Percentiles rank a stretch among this genome's conserved stretches.
Evolutionary conservation across 495 filamentous ascomycete genomes (phyloP).

Genomic region (Cercophora scortea): DNA sequence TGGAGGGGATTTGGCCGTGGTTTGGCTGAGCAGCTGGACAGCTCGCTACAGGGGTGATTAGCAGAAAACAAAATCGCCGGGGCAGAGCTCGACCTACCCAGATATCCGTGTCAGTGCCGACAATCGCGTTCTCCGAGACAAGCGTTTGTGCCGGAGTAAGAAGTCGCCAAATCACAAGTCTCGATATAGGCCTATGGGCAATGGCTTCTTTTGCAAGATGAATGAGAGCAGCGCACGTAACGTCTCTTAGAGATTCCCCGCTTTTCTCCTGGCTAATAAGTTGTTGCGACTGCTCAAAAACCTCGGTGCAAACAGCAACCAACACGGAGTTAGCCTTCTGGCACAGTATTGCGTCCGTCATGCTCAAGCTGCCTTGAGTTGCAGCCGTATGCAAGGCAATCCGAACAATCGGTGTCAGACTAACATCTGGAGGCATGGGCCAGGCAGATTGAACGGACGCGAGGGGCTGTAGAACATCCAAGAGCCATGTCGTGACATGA

Average conservation of each 20-base stretch:
- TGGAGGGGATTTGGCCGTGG: conserved; percentile 10
- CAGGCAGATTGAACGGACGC: conserved; percentile 16
- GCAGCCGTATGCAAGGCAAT: conserved; percentile 18
- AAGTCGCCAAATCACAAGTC: conserved; percentile 26
- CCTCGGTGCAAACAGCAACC: conserved; percentile 23
- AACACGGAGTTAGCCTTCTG: conserved; percentile 26
- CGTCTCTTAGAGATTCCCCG: conserved; percentile 1
- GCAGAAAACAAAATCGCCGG: not conserved
- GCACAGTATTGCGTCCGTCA: conserved; percentile 13
- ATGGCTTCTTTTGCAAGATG: conserved; percentile 24
- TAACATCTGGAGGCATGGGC: conserved; percentile 15
- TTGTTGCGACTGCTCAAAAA: conserved; percentile 7
- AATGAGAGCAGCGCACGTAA: conserved; percentile 20
- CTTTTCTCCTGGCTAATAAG: conserved; percentile 15
- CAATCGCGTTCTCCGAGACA: conserved; percentile 11
- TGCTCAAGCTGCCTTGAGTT: conserved; percentile 2
- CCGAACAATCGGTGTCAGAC: conserved; percentile 16
- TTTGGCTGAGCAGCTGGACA: conserved; percentile 21
- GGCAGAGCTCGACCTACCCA: conserved; percentile 18
- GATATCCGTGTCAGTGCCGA: conserved; percentile 20
- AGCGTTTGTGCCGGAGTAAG: conserved; percentile 18
- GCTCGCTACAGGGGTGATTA: conserved; percentile 23
- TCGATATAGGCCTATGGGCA: conserved; percentile 21
- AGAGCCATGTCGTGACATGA: conserved; percentile 24
- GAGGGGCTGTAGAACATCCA: conserved; percentile 28